Conservation (phyloP, 1,284 basidiomycete species). For the Malassezia obtusa region DNA sequence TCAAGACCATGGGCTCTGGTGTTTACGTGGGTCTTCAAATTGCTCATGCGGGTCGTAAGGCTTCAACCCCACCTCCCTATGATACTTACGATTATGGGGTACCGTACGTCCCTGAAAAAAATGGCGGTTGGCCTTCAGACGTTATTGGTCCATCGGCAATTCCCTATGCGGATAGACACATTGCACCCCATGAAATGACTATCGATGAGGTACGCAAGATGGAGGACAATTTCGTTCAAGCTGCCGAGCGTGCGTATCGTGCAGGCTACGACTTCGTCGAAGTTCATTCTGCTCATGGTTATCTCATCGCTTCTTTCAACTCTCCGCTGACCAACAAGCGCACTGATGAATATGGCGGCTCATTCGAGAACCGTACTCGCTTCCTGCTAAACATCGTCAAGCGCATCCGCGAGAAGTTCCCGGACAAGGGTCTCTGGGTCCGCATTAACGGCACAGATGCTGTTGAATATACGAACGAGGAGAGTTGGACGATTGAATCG, state of each 20-base stretch:
- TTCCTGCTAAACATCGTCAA: slow-evolving; percentile 26
- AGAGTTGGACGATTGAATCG: slow-evolving; percentile 32
- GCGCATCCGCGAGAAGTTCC: slow-evolving; percentile 32
- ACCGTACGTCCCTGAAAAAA: slow-evolving; percentile 21
- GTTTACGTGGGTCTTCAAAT: slow-evolving; percentile 67
- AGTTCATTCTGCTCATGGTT: slow-evolving; percentile 52
- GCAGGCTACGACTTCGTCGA: slow-evolving; percentile 64
- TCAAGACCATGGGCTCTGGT: slow-evolving; percentile 57
- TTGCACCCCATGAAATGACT: slow-evolving; percentile 57
- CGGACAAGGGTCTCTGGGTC: slow-evolving; percentile 40
- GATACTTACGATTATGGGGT: slow-evolving; percentile 48
- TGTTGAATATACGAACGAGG: slow-evolving; percentile 25
- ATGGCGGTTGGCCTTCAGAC: slow-evolving; percentile 61
- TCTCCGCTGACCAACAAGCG: slow-evolving; percentile 39
- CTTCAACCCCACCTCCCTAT: slow-evolving; percentile 51
- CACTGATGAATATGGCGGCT: slow-evolving; percentile 45
- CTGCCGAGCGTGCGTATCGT: slow-evolving; percentile 54
- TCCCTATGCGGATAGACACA: slow-evolving; percentile 53
- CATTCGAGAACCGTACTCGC: slow-evolving; percentile 32
- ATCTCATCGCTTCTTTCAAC: slow-evolving; percentile 56
- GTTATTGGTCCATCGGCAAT: slow-evolving; percentile 58
- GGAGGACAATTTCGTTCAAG: slow-evolving; percentile 60
- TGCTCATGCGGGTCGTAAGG: slow-evolving; percentile 67
- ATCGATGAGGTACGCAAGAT: slow-evolving; percentile 57
- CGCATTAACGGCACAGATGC: slow-evolving; percentile 39